phyloP scores from a whole-genome alignment of 192 early-diverging fungal species.

The Glomus cerebriforme region DNA sequence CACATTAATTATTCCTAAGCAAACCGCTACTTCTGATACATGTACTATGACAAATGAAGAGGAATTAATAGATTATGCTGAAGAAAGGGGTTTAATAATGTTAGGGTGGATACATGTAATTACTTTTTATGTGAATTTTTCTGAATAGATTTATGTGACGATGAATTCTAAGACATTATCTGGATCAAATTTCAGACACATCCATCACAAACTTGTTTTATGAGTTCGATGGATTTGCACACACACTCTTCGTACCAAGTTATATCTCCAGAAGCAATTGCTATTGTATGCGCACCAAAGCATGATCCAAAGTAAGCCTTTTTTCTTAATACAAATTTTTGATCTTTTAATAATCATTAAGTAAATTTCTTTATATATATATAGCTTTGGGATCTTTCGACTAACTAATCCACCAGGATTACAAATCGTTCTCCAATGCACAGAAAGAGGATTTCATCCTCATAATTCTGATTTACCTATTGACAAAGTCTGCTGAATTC shows the following conservation, averaged over 20 bases:
- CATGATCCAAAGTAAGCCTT: slow-evolving; percentile 60
- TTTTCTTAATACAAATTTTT: neutral
- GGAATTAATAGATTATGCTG: slow-evolving; percentile 78
- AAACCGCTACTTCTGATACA: slow-evolving; percentile 83
- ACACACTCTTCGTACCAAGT: slow-evolving; percentile 91
- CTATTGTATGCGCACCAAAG: slow-evolving; percentile 83
- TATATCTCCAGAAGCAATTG: slow-evolving; percentile 90
- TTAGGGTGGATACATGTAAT: slow-evolving; percentile 87
- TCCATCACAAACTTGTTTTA: slow-evolving; percentile 92
- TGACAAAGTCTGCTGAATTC: slow-evolving; percentile 47
- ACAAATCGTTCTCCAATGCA: slow-evolving; percentile 74
- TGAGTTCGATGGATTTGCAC: slow-evolving; percentile 91
- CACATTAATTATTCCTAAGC: slow-evolving; percentile 87
- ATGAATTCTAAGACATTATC: neutral
- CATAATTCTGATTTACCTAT: slow-evolving; percentile 64
- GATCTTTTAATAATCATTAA: neutral
- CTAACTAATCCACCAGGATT: slow-evolving; percentile 85
- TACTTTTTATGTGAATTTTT: slow-evolving; percentile 14
- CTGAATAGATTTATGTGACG: neutral
- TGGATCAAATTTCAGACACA: slow-evolving; percentile 59
- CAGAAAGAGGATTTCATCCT: slow-evolving; percentile 77
- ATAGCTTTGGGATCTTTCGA: slow-evolving; percentile 78
- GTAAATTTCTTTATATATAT: neutral
- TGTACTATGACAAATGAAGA: slow-evolving; percentile 83
- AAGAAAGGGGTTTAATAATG: slow-evolving; percentile 72